Conservation (phyloP, 495 filamentous ascomycete species). For the Penicillium angulare region DNA sequence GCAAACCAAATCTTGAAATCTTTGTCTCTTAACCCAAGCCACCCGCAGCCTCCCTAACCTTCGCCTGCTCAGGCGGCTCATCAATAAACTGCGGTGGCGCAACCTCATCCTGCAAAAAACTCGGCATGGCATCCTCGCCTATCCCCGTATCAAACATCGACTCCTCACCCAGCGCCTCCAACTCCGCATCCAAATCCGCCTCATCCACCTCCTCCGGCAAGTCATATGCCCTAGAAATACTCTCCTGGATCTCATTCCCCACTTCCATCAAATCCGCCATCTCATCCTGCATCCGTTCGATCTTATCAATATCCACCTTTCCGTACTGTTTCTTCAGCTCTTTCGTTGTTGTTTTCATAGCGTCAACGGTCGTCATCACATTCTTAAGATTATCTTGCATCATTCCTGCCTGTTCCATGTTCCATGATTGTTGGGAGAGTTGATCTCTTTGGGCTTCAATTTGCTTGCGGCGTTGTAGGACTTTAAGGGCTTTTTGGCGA, state of each 20-base stretch:
- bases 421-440: slow-evolving; percentile 93
- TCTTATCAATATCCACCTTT: slow-evolving; percentile 95
- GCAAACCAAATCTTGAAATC: no score
- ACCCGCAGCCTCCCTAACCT: slow-evolving; percentile 70
- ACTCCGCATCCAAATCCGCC: slow-evolving; percentile 92
- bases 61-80: slow-evolving; percentile 65
- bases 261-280: slow-evolving; percentile 98
- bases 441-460: slow-evolving; percentile 95
- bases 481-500: slow-evolving; percentile 91
- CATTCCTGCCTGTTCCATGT: slow-evolving; percentile 98
- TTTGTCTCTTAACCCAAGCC: slow-evolving; percentile 41
- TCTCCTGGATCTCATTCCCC: slow-evolving; percentile 98
- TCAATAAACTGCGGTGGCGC: slow-evolving; percentile 84
- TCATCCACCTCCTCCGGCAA: slow-evolving; percentile 98
- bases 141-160: slow-evolving; percentile 67
- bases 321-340: slow-evolving; percentile 92
- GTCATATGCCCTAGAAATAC: slow-evolving; percentile 89
- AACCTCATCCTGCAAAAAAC: slow-evolving; percentile 83
- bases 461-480: slow-evolving; percentile 92
- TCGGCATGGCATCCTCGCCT: slow-evolving; percentile 65
- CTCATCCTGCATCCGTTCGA: slow-evolving; percentile 97
- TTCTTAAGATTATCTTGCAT: slow-evolving; percentile 99
- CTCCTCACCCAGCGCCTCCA: slow-evolving; percentile 92
- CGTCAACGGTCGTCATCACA: slow-evolving; percentile 97
- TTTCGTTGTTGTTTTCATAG: slow-evolving; percentile 95